Evolutionary conservation across 2,329 filamentous ascomycete species (phyloP).

Genomic region (Fusarium domesticum): DNA sequence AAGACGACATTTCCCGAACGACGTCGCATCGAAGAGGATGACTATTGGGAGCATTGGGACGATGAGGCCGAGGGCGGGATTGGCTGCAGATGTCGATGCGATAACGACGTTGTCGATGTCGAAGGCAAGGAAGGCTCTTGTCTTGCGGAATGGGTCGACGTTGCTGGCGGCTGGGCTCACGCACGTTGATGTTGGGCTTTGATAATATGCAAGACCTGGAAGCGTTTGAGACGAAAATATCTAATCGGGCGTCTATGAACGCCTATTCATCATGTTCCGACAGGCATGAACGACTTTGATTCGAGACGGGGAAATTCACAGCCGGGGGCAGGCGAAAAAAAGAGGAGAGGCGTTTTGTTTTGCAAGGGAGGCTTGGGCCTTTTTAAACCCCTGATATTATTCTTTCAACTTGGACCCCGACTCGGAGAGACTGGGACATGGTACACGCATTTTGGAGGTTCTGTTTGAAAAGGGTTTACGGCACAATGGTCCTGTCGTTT

Average conservation of each 20-base stretch:
- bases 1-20: constrained; percentile 77
- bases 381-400: constrained; percentile 3
- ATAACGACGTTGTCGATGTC: constrained; percentile 95
- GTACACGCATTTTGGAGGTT: too few species aligned
- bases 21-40: constrained; percentile 84
- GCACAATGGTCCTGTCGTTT: constrained; percentile 9
- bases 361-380: constrained; percentile 7
- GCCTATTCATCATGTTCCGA: constrained; percentile 12
- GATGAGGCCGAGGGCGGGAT: constrained; percentile 91
- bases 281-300: constrained; percentile 20
- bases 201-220: constrained; percentile 7
- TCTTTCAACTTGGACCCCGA: constrained; percentile 7
- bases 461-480: too few species aligned
- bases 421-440: constrained; percentile 3
- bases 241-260: constrained; percentile 9
- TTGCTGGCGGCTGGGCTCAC: constrained; percentile 85
- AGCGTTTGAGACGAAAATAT: constrained; percentile 3
- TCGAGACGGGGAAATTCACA: constrained; percentile 15
- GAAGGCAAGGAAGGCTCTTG: constrained; percentile 97
- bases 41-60: constrained; percentile 92
- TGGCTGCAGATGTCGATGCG: constrained; percentile 92
- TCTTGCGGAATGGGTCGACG: constrained; percentile 93
- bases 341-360: constrained; percentile 29
- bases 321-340: constrained; percentile 16
- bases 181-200: constrained; percentile 32